Percentiles rank a stretch among this genome's conserved stretches.
Evolutionary conservation across 116 monocot species (phyloP).

Genomic region (Dioscorea cayenensis): DNA sequence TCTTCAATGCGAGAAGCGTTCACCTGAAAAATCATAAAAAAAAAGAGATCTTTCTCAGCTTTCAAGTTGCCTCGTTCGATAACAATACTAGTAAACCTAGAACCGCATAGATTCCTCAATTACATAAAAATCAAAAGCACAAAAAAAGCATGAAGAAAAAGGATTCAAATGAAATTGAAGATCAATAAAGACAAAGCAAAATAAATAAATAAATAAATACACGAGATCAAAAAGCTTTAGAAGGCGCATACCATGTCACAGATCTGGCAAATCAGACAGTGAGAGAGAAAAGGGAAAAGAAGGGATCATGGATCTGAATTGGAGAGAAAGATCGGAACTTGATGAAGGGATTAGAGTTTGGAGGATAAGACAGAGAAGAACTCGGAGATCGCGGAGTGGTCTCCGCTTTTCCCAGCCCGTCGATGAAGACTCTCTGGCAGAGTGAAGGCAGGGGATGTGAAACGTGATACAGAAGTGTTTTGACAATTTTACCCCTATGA

Average conservation of each 20-base stretch:
- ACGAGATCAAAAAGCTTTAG: not conserved
- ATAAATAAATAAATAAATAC: not conserved
- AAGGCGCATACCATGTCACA: not conserved
- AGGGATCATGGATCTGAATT: not conserved
- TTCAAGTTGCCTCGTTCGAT: not conserved
- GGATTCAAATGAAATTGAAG: not conserved
- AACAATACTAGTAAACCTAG: not conserved
- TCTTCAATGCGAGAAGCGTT: not conserved
- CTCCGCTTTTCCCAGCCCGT: not conserved
- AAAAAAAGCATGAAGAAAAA: not conserved
- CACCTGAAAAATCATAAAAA: not conserved
- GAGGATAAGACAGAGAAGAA: not conserved
- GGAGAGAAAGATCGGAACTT: not conserved
- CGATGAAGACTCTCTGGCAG: no score
- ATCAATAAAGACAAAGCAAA: not conserved
- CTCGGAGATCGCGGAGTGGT: not conserved
- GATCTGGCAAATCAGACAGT: not conserved
- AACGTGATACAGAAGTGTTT: no score
- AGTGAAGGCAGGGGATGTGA: no score
- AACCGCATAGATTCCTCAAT: not conserved
- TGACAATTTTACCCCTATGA: no score
- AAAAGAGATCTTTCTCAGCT: not conserved
- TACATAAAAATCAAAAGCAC: not conserved
- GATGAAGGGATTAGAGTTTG: not conserved
- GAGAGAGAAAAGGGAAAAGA: not conserved